Percentiles rank a stretch among this genome's conserved stretches.
These are phyloP conservation scores for Ailanthus altissimus DNA, from an alignment of 345 rosid genomes.

Conservation along the genomic window DNA sequence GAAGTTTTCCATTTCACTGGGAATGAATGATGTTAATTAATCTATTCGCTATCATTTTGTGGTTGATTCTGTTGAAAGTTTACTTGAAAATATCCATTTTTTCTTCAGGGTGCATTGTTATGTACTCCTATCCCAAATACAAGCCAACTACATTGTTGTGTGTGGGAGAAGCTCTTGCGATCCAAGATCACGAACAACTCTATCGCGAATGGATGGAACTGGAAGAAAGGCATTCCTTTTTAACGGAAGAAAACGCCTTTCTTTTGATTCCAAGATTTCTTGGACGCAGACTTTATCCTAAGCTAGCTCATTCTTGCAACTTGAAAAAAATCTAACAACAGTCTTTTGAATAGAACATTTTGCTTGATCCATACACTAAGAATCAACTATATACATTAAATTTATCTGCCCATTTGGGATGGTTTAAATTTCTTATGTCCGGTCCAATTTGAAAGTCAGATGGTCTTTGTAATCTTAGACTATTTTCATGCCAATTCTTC, in stretches of 20 bases:
- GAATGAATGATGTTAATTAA: neutral
- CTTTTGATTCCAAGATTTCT: neutral
- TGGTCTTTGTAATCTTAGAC: neutral
- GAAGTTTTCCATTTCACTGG: neutral
- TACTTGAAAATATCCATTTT: neutral
- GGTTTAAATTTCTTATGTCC: neutral
- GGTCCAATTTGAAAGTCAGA: neutral
- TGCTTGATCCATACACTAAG: neutral
- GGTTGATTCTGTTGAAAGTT: slow-evolving; percentile 3
- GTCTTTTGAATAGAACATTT: neutral
- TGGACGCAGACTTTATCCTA: neutral
- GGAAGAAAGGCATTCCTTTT: too few relatives aligned
- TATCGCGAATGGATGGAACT: too few relatives aligned
- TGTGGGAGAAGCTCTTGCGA: too few relatives aligned
- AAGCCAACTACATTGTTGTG: neutral
- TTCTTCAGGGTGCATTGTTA: neutral
- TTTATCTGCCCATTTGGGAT: neutral
- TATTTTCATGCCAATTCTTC: slow-evolving; percentile 7
- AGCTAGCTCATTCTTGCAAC: neutral
- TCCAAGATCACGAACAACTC: too few relatives aligned
- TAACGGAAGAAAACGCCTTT: too few relatives aligned
- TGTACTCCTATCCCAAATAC: neutral
- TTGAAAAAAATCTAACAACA: neutral
- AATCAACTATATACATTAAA: neutral
- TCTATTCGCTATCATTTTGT: neutral